Evolutionary conservation across 2,329 filamentous ascomycete species (phyloP), one percentile per base, ranked within the genome.

Genomic region (Epichloe hybrida): DNA sequence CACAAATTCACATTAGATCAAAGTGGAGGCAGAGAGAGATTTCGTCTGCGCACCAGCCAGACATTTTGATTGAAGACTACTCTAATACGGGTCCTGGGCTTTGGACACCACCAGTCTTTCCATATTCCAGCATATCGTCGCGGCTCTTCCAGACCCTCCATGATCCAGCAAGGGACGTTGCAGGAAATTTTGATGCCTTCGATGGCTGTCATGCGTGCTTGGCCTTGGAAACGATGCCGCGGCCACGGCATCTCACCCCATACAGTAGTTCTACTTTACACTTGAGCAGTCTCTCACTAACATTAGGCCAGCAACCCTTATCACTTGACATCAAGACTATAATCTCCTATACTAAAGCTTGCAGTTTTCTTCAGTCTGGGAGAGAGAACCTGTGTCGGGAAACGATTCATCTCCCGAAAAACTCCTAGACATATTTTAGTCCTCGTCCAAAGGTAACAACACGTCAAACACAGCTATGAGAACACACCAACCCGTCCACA

Each of bases 331-430:
- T 27, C 23, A 7, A 27, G 23, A 27, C 23, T 27, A 27, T 7
- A 27, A 7, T 27, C 2, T 27, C 23, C 23, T 27, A 27, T 27
- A 27, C 23, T 27, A 68, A 17, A 69, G 57, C 50, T 68, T 69
- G 27, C 63, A 48, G 15, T 61, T 61, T 35, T 50, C 49, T 38
- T 58, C 55, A 43, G 48, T 54, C 46, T 62, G 64, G 27, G 63
- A 64, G 59, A 68, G 59, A 40, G 64, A 64, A 13, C 62, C 73
- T 56, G 64, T 65, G 8, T 62, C 66, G 31, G 65, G 64, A 52
- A 81, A 81, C 20, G 71, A 70, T 61, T 81, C 78, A 58, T 81
- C 77, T 43, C 76, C 76, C 1, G 73, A 71, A 56, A 81, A 81
- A 38, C 54, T 64, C 66, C 66, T 69, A 50, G 50, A 50, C 38